Percentiles rank a stretch among this genome's conserved stretches.
Evolutionary conservation across 2,329 filamentous ascomycete genomes (phyloP).

Genomic region (Trichoderma breve): DNA sequence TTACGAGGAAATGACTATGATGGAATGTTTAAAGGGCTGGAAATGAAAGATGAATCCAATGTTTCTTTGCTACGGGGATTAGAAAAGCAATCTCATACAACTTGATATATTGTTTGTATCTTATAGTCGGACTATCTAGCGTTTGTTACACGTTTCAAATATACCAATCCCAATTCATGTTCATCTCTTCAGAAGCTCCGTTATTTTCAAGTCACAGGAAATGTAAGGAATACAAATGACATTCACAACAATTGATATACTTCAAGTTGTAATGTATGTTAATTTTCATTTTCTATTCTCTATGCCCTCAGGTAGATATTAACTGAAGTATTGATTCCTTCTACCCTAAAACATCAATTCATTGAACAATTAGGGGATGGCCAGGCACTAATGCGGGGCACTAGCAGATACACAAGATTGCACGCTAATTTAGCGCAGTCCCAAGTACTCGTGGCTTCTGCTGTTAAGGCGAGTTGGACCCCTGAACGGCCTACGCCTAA

Average conservation of each 20-base stretch:
- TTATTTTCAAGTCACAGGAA: background rate
- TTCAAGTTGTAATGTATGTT: too few species aligned
- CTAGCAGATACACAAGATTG: background rate
- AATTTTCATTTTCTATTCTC: too few species aligned
- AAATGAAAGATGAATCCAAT: background rate
- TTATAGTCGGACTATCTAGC: too few species aligned
- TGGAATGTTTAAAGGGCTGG: background rate
- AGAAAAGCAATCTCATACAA: background rate
- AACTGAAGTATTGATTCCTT: too few species aligned
- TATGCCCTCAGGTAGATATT: too few species aligned
- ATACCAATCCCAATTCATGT: too few species aligned
- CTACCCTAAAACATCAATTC: background rate
- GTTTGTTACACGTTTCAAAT: too few species aligned
- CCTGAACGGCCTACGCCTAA: background rate
- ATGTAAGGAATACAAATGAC: background rate
- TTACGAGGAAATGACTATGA: background rate
- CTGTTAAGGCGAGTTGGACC: constrained; percentile 5
- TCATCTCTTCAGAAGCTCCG: too few species aligned
- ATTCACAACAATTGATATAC: background rate
- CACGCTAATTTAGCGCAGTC: background rate
- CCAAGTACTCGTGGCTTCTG: background rate
- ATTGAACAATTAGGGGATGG: background rate
- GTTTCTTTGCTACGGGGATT: background rate
- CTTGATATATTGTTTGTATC: background rate
- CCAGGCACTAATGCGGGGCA: constrained; percentile 13